Evolutionary conservation across 371 early-diverging fungal genomes (phyloP), one percentile per base, ranked within the genome.

Genomic region (Nematocida sp.): DNA sequence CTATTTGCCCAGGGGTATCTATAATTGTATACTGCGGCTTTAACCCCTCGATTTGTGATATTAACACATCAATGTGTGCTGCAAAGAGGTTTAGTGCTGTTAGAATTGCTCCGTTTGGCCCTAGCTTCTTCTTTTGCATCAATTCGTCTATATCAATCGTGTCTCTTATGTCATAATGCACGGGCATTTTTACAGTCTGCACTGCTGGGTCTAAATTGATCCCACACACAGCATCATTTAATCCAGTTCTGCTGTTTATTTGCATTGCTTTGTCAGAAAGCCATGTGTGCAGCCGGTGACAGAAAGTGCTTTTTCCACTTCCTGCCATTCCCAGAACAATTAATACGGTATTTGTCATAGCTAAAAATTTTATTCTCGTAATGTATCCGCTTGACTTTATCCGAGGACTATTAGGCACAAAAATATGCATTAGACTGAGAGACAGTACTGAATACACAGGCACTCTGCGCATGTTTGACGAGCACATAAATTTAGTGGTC

Each of bases 1-100:
- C 99, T 83, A 99, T 97, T 87, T 99, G 98, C 23, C 99, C 99
- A 45, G 99, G 99, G 13, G 99, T 98, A 87, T 99, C 99, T n/a
- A 97, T 90, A 15, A 96, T 86, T 64, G 94, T 89, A 84, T 94
- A 96, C 74, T 95, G 95, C 83, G 95, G 95, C 58, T 93, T 92
- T 82, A 90, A 94, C 69, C 91, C 90, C 84, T 94, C 93, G 62
- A 95, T 93, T 86, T 95, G 94, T 7, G 96, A 90, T 89, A 83
- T 95, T 89, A 6, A 95, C 93, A 85, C 93, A 93, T 89, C 95
- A 94, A 87, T 96, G 93, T 89, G 95, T 92, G 81, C 94, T 93
- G 27, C 93, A 85, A 96, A 97, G 58, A 99, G 86, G 88, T 98
- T 98, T 40, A 99, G 89, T 61, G 92, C 90, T 11, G 98, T 96